Evolutionary conservation across 139 green algal genomes (phyloP).

Genomic region (Closterium sp.): DNA sequence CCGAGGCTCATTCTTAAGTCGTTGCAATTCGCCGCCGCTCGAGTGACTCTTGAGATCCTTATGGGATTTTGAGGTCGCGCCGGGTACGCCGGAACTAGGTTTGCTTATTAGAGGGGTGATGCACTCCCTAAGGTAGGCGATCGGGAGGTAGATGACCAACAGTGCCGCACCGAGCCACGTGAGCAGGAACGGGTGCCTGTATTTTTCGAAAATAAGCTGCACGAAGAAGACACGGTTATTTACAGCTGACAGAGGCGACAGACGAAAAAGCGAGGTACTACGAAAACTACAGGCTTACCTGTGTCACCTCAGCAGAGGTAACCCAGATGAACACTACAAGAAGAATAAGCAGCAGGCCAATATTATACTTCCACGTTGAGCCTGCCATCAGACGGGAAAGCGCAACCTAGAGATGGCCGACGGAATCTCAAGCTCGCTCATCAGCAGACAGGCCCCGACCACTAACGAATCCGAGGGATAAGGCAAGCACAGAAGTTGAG

Average conservation of each 20-base stretch:
- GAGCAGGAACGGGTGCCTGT: conserved; percentile 33
- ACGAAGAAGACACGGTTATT: background rate
- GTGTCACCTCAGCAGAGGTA: conserved; percentile 36
- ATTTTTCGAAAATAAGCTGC: conserved; percentile 36
- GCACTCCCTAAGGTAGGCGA: conserved; percentile 23
- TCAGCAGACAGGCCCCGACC: background rate
- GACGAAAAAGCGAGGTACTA: background rate
- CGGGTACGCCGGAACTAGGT: background rate
- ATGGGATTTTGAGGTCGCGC: background rate
- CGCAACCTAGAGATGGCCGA: background rate
- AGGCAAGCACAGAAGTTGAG: background rate
- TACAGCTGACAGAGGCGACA: background rate
- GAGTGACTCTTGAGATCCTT: background rate
- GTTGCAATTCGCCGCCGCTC: background rate
- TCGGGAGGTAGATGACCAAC: conserved; percentile 29
- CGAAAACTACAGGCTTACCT: conserved; percentile 5
- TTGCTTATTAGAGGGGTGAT: background rate
- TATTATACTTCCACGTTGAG: conserved; percentile 22
- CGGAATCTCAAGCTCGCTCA: background rate
- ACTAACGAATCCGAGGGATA: background rate
- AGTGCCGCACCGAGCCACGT: conserved; percentile 40
- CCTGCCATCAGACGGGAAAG: conserved; percentile 23
- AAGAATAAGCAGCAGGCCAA: conserved; percentile 26
- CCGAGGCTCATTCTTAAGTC: conserved; percentile 16
- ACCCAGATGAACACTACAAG: conserved; percentile 40